phyloP scores from a whole-genome alignment of 2,329 filamentous ascomycete species.

The Aspergillus novoparasiticus region DNA sequence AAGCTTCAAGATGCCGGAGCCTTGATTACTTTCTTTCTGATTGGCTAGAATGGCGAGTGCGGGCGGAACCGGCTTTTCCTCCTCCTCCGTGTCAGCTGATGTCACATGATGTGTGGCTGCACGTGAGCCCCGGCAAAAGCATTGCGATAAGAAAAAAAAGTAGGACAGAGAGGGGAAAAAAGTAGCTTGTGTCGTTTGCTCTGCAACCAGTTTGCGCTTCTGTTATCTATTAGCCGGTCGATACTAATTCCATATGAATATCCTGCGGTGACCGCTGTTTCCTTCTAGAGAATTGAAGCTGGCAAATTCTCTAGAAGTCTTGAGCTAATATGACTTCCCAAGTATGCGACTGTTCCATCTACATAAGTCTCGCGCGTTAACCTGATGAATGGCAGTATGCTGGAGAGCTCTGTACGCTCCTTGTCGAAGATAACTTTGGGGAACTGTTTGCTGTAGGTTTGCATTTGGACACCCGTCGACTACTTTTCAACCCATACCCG shows the following conservation, averaged over 20 bases:
- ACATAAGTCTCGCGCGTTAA: constrained; percentile 27
- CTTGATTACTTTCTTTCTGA: constrained; percentile 41
- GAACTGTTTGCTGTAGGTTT: constrained; percentile 83
- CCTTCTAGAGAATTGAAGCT: constrained; percentile 71
- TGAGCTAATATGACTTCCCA: constrained; percentile 52
- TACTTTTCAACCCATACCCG: neutral
- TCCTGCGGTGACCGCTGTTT: constrained; percentile 65
- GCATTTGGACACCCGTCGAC: neutral
- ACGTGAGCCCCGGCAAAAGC: constrained; percentile 21
- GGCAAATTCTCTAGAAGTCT: constrained; percentile 74
- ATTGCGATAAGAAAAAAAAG: constrained; percentile 14
- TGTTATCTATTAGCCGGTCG: neutral
- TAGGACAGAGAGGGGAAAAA: neutral
- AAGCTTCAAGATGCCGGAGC: constrained; percentile 46
- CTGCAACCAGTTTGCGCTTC: neutral
- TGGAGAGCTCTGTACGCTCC: constrained; percentile 84
- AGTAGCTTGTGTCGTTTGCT: neutral
- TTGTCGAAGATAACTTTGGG: constrained; percentile 87
- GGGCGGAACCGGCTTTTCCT: constrained; percentile 40
- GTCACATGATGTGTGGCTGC: constrained; percentile 22
- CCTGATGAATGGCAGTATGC: constrained; percentile 57
- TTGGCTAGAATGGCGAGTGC: constrained; percentile 43
- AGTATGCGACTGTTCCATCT: constrained; percentile 49
- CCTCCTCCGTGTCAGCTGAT: constrained; percentile 28
- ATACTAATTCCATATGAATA: constrained; percentile 30